A percentile compares a stretch with the other conserved stretches of the same genome.
phyloP scores from a whole-genome alignment of 495 filamentous ascomycete species.

The Opeltia flavorubescens region DNA sequence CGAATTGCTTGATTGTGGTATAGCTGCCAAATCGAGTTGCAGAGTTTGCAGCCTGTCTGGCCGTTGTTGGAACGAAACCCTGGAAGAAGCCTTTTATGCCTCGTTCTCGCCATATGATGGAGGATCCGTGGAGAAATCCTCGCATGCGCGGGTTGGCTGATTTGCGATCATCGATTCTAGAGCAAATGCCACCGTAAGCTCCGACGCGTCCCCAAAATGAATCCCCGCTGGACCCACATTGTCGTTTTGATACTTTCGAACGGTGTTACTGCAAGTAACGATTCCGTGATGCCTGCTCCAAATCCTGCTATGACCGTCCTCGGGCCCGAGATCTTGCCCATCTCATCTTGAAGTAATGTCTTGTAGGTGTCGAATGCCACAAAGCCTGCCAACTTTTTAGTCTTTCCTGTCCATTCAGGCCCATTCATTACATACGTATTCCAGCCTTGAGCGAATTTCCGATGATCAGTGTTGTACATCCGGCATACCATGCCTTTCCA shows the following conservation, averaged over 20 bases:
- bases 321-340: constrained; percentile 82
- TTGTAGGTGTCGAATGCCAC: constrained; percentile 94
- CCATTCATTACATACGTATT: constrained; percentile 46
- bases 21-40: constrained; percentile 83
- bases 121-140: constrained; percentile 82
- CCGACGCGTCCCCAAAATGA: not conserved
- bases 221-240: constrained; percentile 35
- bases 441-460: constrained; percentile 94
- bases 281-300: constrained; percentile 88
- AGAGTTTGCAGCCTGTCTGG: constrained; percentile 86
- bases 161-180: constrained; percentile 89
- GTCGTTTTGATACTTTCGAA: constrained; percentile 98
- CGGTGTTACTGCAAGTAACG: constrained; percentile 82
- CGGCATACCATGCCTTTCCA: constrained; percentile 90
- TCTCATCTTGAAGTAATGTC: constrained; percentile 61
- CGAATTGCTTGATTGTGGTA: constrained; percentile 77
- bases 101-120: constrained; percentile 73
- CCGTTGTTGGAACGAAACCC: constrained; percentile 89
- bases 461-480: constrained; percentile 92
- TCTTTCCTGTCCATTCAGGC: constrained; percentile 1
- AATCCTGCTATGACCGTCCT: constrained; percentile 87
- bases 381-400: constrained; percentile 47
- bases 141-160: constrained; percentile 71
- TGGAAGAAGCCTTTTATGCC: constrained; percentile 90
- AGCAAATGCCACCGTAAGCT: not conserved